These are phyloP conservation scores for Allomyces macrogynus DNA, from an alignment of 192 early-diverging fungal species.

Conservation along the genomic window DNA sequence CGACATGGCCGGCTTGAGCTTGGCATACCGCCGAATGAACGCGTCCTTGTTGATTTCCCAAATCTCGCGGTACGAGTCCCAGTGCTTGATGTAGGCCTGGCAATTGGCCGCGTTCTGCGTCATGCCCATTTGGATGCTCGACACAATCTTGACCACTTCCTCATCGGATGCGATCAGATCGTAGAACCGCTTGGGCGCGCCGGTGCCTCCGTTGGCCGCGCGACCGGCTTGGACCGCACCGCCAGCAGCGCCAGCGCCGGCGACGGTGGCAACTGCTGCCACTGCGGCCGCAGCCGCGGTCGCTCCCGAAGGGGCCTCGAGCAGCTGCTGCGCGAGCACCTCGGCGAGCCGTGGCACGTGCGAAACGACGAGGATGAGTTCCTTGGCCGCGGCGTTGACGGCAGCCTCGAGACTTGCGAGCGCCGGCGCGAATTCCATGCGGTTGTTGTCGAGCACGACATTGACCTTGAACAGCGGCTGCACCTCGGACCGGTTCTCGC, in stretches of 20 bases:
- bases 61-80: conserved; percentile 44
- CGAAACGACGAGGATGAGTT: conserved; percentile 37
- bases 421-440: conserved; percentile 38
- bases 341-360: conserved; percentile 24
- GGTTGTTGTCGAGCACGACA: conserved; percentile 32
- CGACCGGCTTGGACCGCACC: conserved; percentile 6
- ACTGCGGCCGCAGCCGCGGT: neutral
- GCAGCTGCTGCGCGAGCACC: conserved; percentile 5
- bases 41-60: conserved; percentile 55
- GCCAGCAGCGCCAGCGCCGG: neutral
- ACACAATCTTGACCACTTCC: conserved; percentile 37
- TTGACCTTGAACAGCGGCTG: conserved; percentile 46
- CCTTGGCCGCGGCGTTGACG: conserved; percentile 24
- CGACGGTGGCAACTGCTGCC: too few relatives aligned
- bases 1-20: conserved; percentile 37
- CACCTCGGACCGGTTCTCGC: conserved; percentile 17
- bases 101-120: conserved; percentile 31
- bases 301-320: conserved; percentile 7
- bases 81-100: conserved; percentile 35
- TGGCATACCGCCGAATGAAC: conserved; percentile 41
- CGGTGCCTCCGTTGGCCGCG: neutral
- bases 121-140: conserved; percentile 36
- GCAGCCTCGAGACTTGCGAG: conserved; percentile 27
- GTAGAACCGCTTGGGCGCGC: conserved; percentile 13
- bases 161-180: conserved; percentile 34